Evolutionary conservation across 495 filamentous ascomycete genomes (phyloP).

Genomic region (Xeromyces bisporus): DNA sequence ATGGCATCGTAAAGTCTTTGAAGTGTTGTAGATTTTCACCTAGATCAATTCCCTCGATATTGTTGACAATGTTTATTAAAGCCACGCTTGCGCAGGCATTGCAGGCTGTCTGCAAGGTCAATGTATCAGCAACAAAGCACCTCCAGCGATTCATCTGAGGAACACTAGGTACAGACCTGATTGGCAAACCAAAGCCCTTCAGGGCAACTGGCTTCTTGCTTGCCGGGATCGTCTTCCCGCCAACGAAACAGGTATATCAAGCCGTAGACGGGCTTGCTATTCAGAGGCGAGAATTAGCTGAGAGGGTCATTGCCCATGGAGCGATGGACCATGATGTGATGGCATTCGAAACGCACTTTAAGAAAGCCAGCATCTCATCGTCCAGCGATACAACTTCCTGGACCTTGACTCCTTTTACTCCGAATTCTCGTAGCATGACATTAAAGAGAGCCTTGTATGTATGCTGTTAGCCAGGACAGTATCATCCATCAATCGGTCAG

Average conservation of each 20-base stretch:
- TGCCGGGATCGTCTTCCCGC: conserved; percentile 39
- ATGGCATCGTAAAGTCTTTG: conserved; percentile 46
- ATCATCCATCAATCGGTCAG: conserved; percentile 1
- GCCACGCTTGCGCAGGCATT: conserved; percentile 85
- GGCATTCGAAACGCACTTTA: conserved; percentile 35
- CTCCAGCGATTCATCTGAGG: no score
- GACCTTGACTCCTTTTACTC: conserved; percentile 54
- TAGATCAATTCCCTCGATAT: conserved; percentile 44
- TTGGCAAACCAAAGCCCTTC: conserved; percentile 84
- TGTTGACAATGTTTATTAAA: conserved; percentile 82
- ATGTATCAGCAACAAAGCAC: conserved; percentile 5
- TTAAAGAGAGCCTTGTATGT: conserved; percentile 57
- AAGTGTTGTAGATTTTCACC: conserved; percentile 52
- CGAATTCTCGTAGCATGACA: conserved; percentile 61
- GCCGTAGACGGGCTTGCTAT: conserved; percentile 57
- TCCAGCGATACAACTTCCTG: conserved; percentile 68
- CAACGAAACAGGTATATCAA: conserved; percentile 72
- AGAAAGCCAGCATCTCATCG: conserved; percentile 40
- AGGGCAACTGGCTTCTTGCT: conserved; percentile 42
- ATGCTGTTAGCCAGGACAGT: background rate
- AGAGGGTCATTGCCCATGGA: background rate
- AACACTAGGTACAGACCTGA: conserved; percentile 37
- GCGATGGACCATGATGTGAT: background rate
- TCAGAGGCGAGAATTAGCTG: conserved; percentile 1
- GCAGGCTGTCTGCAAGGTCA: conserved; percentile 39